Percentiles rank a stretch among this genome's conserved stretches.
Conservation (phyloP, 306 rosid species). For the Vicia villosa region DNA sequence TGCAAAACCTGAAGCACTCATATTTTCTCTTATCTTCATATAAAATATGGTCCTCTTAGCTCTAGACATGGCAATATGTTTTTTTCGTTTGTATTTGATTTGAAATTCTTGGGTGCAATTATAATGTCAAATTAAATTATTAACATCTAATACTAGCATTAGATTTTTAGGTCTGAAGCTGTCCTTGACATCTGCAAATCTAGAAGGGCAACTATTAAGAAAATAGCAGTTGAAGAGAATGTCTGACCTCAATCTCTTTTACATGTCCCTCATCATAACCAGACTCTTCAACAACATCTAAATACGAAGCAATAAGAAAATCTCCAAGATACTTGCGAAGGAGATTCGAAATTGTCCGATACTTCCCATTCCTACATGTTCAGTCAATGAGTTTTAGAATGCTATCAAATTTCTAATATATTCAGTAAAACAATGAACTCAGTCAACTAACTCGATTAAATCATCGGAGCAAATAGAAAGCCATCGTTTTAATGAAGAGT, state of each 20-base stretch:
- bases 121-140: constrained; percentile 20
- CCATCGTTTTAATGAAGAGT: constrained; percentile 93
- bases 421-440: constrained; percentile 39
- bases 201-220: constrained; percentile 18
- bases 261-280: constrained; percentile 80
- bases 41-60: not conserved
- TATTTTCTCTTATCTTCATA: not conserved
- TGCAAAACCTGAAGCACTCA: not conserved
- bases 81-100: constrained; percentile 15
- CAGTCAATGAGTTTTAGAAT: constrained; percentile 27
- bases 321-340: constrained; percentile 98
- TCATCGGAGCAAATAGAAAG: constrained; percentile 88
- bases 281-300: constrained; percentile 78
- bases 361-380: constrained; percentile 68
- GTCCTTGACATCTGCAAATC: constrained; percentile 24
- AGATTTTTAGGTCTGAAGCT: constrained; percentile 19
- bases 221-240: constrained; percentile 34
- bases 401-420: constrained; percentile 16
- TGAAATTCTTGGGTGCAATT: constrained; percentile 32
- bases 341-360: constrained; percentile 57
- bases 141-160: constrained; percentile 25
- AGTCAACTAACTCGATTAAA: constrained; percentile 68
- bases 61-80: not conserved
- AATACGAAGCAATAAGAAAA: constrained; percentile 79
- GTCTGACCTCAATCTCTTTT: constrained; percentile 85